These are phyloP conservation scores for Fraxinus sp. DNA, from an alignment of 305 asterid genomes.

Conservation along the genomic window DNA sequence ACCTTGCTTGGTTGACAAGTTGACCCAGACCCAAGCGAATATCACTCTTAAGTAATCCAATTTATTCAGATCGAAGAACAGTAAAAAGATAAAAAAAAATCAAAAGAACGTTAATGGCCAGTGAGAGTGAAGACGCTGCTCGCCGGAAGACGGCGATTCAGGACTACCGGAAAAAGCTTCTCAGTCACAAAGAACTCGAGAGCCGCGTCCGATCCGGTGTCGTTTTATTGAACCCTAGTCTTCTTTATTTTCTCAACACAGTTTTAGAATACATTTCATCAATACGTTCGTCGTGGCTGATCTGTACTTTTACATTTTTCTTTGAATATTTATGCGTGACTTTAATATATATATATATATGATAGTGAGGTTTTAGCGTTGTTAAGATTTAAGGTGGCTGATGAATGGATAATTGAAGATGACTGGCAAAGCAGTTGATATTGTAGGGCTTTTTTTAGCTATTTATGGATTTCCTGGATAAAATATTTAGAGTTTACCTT, in stretches of 20 bases:
- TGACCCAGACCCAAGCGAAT: neutral
- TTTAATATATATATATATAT: neutral
- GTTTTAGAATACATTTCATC: neutral
- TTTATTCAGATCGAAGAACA: neutral
- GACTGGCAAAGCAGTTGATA: neutral
- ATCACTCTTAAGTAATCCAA: neutral
- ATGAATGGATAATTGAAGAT: neutral
- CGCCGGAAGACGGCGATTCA: conserved; percentile 44
- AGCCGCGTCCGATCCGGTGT: conserved; percentile 78
- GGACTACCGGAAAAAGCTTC: conserved; percentile 53
- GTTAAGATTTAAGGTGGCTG: neutral
- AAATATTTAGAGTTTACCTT: neutral
- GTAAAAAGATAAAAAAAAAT: neutral
- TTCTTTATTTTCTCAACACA: neutral
- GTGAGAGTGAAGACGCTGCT: conserved; percentile 45
- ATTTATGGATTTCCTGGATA: neutral
- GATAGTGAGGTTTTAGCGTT: neutral
- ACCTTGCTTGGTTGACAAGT: neutral
- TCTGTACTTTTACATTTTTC: neutral
- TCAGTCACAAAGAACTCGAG: conserved; percentile 64
- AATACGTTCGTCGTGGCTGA: neutral
- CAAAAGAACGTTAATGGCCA: conserved; percentile 21
- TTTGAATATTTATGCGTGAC: neutral
- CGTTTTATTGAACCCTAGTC: conserved; percentile 36
- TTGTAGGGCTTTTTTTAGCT: neutral